Percentiles rank a stretch among this genome's conserved stretches.
These are phyloP conservation scores for Coccomyxa sp. DNA, from an alignment of 139 green algal genomes.

Conservation along the genomic window DNA sequence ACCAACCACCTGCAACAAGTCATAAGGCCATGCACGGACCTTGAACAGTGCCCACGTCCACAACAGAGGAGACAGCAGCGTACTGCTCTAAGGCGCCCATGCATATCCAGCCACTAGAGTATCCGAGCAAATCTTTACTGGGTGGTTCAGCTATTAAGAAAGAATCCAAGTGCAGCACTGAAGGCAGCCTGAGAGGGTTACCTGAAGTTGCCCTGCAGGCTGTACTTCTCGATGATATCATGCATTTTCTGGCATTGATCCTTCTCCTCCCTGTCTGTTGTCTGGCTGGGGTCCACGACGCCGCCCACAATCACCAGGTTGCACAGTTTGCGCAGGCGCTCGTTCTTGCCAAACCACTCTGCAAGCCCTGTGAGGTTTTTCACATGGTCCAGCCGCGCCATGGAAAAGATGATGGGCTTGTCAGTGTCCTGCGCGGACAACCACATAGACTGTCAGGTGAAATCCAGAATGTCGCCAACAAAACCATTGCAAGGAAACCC, in stretches of 20 bases:
- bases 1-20: conserved; percentile 15
- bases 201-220: conserved; percentile 50
- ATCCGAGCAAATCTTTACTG: too few species aligned
- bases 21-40: neutral
- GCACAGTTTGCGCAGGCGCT: conserved; percentile 47
- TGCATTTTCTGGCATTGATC: conserved; percentile 72
- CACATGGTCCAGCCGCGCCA: conserved; percentile 77
- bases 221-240: conserved; percentile 51
- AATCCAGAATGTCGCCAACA: neutral
- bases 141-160: too few species aligned
- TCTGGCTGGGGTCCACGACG: conserved; percentile 4
- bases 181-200: too few species aligned
- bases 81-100: too few species aligned
- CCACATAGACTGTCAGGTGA: neutral
- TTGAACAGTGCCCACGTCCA: conserved; percentile 14
- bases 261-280: conserved; percentile 52
- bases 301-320: conserved; percentile 80
- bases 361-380: conserved; percentile 82
- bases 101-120: too few species aligned
- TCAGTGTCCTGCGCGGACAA: conserved; percentile 33
- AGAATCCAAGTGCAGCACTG: too few species aligned
- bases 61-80: too few species aligned
- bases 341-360: conserved; percentile 54
- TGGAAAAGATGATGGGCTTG: conserved; percentile 81
- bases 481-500: too few species aligned